Evolutionary conservation across 306 rosid species (phyloP).

Genomic region (Malus asiatica): DNA sequence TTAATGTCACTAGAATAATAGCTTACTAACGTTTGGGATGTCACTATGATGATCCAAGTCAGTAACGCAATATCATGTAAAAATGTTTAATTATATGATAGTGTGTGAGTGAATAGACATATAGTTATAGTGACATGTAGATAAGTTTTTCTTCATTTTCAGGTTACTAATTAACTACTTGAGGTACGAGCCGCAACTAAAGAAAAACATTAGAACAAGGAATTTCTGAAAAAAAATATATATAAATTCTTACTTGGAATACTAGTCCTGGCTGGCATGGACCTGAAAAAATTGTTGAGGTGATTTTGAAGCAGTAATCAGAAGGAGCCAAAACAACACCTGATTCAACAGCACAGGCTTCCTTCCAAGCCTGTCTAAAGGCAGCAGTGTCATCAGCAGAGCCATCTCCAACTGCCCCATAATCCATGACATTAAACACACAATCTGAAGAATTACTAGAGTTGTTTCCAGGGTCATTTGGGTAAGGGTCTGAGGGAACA

Average conservation of each 20-base stretch:
- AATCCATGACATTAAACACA: constrained; percentile 65
- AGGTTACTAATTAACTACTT: not conserved
- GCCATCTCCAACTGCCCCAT: constrained; percentile 88
- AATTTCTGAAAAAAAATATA: not conserved
- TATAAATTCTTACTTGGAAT: constrained; percentile 56
- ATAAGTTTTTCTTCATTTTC: not conserved
- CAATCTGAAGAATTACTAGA: constrained; percentile 27
- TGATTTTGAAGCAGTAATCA: constrained; percentile 51
- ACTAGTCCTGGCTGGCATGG: constrained; percentile 92
- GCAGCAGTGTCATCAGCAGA: constrained; percentile 73
- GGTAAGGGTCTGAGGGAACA: constrained; percentile 72
- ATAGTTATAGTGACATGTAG: not conserved
- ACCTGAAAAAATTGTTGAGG: constrained; percentile 85
- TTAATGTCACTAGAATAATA: no score
- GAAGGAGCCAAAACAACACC: constrained; percentile 67
- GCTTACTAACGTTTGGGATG: no score
- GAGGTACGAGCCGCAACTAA: not conserved
- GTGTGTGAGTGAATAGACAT: no score
- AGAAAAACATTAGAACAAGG: not conserved
- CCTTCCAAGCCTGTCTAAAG: constrained; percentile 81
- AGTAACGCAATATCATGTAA: not conserved
- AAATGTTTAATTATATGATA: not conserved
- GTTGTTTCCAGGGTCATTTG: constrained; percentile 37
- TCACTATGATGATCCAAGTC: not conserved
- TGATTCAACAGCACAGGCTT: constrained; percentile 74